A percentile compares a stretch with the other conserved stretches of the same genome.
These are phyloP conservation scores for Ettlia oleoabundans DNA, from an alignment of 139 green algal species.

Conservation along the genomic window DNA sequence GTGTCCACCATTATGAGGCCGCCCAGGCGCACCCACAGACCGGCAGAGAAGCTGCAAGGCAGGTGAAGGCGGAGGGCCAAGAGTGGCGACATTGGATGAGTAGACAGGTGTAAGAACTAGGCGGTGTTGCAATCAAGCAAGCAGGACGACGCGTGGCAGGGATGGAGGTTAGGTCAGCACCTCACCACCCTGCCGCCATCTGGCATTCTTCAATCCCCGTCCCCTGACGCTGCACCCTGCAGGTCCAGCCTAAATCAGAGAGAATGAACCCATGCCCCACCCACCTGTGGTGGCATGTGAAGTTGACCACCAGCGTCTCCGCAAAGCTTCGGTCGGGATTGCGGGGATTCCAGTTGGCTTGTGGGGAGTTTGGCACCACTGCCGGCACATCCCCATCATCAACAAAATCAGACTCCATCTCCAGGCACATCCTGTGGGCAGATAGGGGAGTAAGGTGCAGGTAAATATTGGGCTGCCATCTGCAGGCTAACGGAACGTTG, in stretches of 20 bases:
- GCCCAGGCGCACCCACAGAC: conserved; percentile 11
- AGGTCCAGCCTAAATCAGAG: too few species aligned
- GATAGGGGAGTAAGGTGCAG: too few species aligned
- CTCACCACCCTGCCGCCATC: too few species aligned
- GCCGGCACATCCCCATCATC: neutral
- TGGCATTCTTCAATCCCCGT: too few species aligned
- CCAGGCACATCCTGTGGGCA: conserved; percentile 19
- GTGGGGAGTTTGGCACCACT: neutral
- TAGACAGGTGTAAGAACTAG: too few species aligned
- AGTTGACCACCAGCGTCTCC: neutral
- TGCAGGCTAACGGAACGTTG: too few species aligned
- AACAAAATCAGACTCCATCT: conserved; percentile 1
- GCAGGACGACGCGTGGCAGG: too few species aligned
- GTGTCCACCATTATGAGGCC: neutral
- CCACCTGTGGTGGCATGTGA: conserved; percentile 22
- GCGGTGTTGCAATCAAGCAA: too few species aligned
- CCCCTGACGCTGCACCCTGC: too few species aligned
- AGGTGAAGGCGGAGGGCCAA: neutral
- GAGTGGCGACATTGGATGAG: too few species aligned
- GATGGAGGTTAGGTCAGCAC: too few species aligned
- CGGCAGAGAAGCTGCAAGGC: conserved; percentile 9
- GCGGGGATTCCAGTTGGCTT: conserved; percentile 7
- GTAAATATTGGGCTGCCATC: too few species aligned
- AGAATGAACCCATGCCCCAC: neutral
- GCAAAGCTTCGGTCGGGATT: neutral